Base-by-base conservation (phyloP, 345 rosid species). In the Durio zibethinus region DNA sequence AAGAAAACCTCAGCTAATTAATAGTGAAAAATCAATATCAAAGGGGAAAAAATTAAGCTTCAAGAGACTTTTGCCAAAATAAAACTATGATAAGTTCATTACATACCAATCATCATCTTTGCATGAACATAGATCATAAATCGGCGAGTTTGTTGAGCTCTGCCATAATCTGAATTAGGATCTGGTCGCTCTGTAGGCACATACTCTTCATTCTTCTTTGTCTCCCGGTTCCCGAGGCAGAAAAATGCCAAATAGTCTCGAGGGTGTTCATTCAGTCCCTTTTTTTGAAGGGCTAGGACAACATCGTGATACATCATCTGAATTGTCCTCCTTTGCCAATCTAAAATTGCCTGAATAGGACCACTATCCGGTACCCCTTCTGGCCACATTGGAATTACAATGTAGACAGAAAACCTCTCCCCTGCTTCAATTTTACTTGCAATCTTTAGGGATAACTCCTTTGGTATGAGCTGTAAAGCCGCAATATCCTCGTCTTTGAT, bases 71-170 rank as follows among this genome's bases (percentile, higher is more conserved):
- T 38, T 62, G 40, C 11, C 35, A 16, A 62, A 62, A 18, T 63
- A 64, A 10, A 73, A 29, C n/a, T 33, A 52, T 53, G 23, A 5
- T 1, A 35, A 29, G 4, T n/a, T 20, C 2, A 0, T 54, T 5
- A 57, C 80, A 63, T 83, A 89, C 97, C 95, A 27, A 92, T 94
- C 96, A 94, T 94, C 93, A 85, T 83, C 84, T 94, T 94, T 3
- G 98, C 82, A 78, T 94, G 98, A 65, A 94, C 97, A 33, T 94
- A 92, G 76, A 94, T 89, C 98, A 91, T 91, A 86, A 91, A 94
- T 10, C 98, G 90, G 38, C 91, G 89, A 6, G 93, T 76, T 59
- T 83, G 79, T 70, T 94, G 98, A 82, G 97, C 91, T 86, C 82
- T 89, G 31, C 75, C 64, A 35, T 94, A 94, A 53, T 89, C 86